Evolutionary conservation across 495 filamentous ascomycete genomes (phyloP), one percentile per base, ranked within the genome.

Genomic region (Aspergillus wentii): DNA sequence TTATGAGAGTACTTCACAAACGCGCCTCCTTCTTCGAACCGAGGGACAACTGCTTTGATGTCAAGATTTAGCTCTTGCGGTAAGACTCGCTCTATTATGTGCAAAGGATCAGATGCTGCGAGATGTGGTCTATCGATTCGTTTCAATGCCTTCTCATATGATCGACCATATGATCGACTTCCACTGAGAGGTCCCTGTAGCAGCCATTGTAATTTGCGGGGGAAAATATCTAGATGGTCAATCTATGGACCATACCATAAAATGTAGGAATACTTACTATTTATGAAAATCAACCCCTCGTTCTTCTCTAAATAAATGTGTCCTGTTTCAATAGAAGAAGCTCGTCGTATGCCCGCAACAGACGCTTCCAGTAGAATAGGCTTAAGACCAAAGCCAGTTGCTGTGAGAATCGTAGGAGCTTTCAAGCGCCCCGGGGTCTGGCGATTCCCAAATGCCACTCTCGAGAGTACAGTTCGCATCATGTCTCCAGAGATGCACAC

Each of bases 21-120:
- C 6, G 88, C 87, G 7, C 94, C 92, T 16, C 91, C 94, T 56
- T 98, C 92, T 48, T 91, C 89, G 19, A 90, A 66, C 14, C 88
- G 76, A 2, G 89, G 86, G 30, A 94, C 49, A 23, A 95, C 79
- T 43, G 94, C 78, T 27, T 78, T 85, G 44, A 95, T 75, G 27
- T 81, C 72, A 17, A 92, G 62, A n/a, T 78, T 64, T 9, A 82
- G 46, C 0, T 55, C 51, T 4, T 59, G 43, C 0, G 85, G 82
- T 7, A 90, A 65, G 8, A 76, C 83, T 14, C 71, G 66, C 23
- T 75, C 72, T 13, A 85, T 72, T 19, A 90, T 68, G 15, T 65
- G 70, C 14, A 71, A 51, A 9, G 87, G 86, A 46, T 90, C 80
- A 43, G 64, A 68, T n/a, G 60, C 81, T 25, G 54, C 80, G 54